Base-by-base conservation (phyloP, 106 monocot species). In the Allium fistulosum region DNA sequence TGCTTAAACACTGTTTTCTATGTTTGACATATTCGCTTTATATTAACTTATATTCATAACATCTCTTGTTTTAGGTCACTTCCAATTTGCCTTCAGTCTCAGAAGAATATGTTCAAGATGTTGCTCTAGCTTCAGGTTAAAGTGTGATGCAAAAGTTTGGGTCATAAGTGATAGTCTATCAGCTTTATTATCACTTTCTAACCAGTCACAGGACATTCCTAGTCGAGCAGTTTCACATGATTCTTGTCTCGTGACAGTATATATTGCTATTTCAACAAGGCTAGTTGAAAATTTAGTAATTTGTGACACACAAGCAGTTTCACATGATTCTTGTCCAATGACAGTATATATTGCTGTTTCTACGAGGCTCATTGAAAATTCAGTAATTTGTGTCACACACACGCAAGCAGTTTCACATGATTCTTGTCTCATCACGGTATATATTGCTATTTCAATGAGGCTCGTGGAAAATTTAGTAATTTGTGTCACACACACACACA, bases 81-180 rank as follows among this genome's bases (percentile, higher is more conserved):
- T 76, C 86, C 77, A 89, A 89, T 70, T 63, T 97, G 63, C 92
- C 97, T 66, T 89, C 89, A 0, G 58, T 83, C 13, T 68, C 81
- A 17, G 79, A 74, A 46, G 13, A 89, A 15, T 92, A 80, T 84
- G 84, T 92, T 27, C 97, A 97, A 89, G 97, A 92, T 79, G 97
- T 92, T 7, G 80, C 82, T 58, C 53, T 97, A 70, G 78, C 82
- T 72, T 84, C 86, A 49, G 82, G 75, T 61, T 48, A 68, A 82
- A 75, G 75, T 89, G 79, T 75, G 86, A 91, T 80, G 88, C 80
- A 57, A 97, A 97, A 79, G 92, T 97, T 62, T 87, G 92, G 68
- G 69, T 92, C 15, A 89, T 97, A 74, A 88, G 88, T 83, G 92
- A 97, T 72, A 92, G 55, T 65, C 82, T 88, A 46, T 82, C 88